Base-by-base conservation (phyloP, 805 yeast species). In the Brettanomyces sp. region DNA sequence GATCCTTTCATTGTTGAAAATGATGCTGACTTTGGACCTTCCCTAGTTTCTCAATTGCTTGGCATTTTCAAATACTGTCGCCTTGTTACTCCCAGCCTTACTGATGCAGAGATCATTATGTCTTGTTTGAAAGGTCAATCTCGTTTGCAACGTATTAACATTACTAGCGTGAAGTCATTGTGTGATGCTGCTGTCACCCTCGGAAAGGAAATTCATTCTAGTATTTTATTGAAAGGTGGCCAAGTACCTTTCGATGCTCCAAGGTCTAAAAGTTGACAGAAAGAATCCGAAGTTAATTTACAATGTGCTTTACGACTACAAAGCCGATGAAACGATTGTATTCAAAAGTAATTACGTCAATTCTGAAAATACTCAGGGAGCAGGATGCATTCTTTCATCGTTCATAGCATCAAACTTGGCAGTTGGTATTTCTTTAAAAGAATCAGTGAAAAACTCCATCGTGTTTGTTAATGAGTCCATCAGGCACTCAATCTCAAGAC, bases 1-100 rank as follows among this genome's bases (percentile, higher is more conserved):
- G 96, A 88, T 58, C 95, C 96, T 0, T 95, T 88, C 3, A 72
- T 88, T 74, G 80, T 84, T 11, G 79, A 93, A 5, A 85, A 95
- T 0, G 76, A 87, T 2, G 96, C 95, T 3, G 72, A 79, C 4
- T 66, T 89, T 38, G 72, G 78, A 38, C 73, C 72, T 21, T 67
- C 68, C 32, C 63, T 68, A 0, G 48, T 47, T n/a, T 49, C 52
- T 30, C 43, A 41, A 18, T 33, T 49, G 2, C 45, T 53, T 18
- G 49, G 41, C 2, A 45, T 56, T 33, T 57, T 56, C 47, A 34
- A 45, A 30, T 46, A 45, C 40, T 49, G 47, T 23, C 45, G 44
- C 9, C 56, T 88, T 39, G 63, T 86, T 35, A 87, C 96, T 1
- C 96, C 96, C 7, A 88, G 88, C 55, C 65, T 76, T 32, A 72